These are phyloP conservation scores for Phytomonas serpens DNA, from an alignment of 208 protist genomes.

Conservation along the genomic window DNA sequence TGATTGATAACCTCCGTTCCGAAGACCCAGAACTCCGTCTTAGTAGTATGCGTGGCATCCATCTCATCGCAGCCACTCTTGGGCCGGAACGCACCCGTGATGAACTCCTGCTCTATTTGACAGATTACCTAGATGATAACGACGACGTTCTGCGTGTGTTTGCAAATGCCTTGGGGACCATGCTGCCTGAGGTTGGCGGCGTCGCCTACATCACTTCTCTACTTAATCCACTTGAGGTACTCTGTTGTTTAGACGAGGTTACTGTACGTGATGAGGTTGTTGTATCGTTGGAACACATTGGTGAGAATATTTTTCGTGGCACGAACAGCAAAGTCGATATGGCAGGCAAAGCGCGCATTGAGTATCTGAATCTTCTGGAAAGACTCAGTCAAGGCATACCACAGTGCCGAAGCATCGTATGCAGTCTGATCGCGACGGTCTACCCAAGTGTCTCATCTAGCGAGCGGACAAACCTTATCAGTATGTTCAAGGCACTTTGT, in stretches of 20 bases:
- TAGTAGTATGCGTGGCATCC: conserved; percentile 95
- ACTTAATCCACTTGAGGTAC: conserved; percentile 91
- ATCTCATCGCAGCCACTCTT: conserved; percentile 95
- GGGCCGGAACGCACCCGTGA: conserved; percentile 93
- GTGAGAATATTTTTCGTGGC: conserved; percentile 48
- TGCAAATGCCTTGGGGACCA: conserved; percentile 95
- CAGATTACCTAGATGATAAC: conserved; percentile 97
- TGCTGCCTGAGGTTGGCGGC: conserved; percentile 96
- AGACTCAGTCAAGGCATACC: conserved; percentile 90
- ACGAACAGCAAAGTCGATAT: conserved; percentile 11
- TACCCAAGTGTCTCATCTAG: conserved; percentile 61
- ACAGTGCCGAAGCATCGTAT: conserved; percentile 92
- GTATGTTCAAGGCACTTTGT: conserved; percentile 80
- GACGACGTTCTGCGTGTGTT: conserved; percentile 98
- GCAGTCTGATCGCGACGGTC: conserved; percentile 86
- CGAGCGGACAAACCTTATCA: conserved; percentile 51
- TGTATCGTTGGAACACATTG: conserved; percentile 69
- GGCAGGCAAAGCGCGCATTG: conserved; percentile 44
- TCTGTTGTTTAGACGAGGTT: conserved; percentile 96
- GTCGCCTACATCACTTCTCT: conserved; percentile 83
- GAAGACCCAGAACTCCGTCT: conserved; percentile 95
- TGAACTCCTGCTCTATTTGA: conserved; percentile 97
- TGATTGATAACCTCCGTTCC: conserved; percentile 95
- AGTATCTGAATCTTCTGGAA: conserved; percentile 85
- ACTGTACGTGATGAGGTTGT: conserved; percentile 96